These are phyloP conservation scores for Selenicereus undatus DNA, from an alignment of 148 eudicot species.

Conservation along the genomic window DNA sequence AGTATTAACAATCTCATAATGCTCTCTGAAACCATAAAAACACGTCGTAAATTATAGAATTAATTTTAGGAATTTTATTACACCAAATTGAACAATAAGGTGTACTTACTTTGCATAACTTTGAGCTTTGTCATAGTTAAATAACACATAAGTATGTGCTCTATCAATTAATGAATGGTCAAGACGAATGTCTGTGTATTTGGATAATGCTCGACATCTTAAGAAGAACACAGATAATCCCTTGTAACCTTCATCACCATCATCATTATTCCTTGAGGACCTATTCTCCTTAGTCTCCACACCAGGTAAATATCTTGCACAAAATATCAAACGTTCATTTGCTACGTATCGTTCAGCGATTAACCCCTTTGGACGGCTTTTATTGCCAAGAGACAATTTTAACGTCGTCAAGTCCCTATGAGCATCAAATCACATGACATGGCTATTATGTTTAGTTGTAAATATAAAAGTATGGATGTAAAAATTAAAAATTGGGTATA, in stretches of 20 bases:
- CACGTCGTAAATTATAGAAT: too few species aligned
- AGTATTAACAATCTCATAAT: background rate
- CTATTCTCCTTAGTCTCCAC: conserved; percentile 2
- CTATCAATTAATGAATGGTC: background rate
- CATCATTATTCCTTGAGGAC: conserved; percentile 2
- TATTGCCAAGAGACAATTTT: background rate
- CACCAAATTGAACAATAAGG: background rate
- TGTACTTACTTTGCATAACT: background rate
- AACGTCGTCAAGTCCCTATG: too few species aligned
- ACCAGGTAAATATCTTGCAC: background rate
- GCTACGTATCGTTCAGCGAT: background rate
- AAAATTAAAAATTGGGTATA: background rate
- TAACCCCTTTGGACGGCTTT: background rate
- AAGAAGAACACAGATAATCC: background rate
- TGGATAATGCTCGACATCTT: background rate
- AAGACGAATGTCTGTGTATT: background rate
- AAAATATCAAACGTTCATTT: background rate
- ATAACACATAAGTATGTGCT: background rate
- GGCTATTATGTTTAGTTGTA: too few species aligned
- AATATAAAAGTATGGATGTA: too few species aligned
- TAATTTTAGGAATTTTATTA: too few species aligned
- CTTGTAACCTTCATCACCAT: background rate
- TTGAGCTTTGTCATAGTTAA: conserved; percentile 7
- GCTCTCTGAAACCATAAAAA: too few species aligned
- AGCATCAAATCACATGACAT: background rate